phyloP scores from a whole-genome alignment of 129 eudicot species.

The Calendula officinalis region DNA sequence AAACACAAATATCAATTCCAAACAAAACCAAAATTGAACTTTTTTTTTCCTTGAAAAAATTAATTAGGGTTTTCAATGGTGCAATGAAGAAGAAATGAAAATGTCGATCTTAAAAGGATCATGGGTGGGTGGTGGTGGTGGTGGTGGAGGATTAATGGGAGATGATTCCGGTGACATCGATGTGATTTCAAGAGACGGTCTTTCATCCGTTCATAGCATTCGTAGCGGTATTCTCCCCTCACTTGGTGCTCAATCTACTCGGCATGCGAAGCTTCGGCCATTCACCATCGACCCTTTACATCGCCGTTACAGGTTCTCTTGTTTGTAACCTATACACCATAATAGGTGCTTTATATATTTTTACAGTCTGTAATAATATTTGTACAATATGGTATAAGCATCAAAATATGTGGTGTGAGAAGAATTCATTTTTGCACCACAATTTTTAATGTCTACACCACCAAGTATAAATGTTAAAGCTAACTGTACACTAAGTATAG shows the following conservation, averaged over 20 bases:
- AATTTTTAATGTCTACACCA: no score
- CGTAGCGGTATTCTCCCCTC: conserved; percentile 50
- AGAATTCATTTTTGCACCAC: no score
- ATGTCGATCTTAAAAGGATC: conserved; percentile 34
- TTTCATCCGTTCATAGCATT: conserved; percentile 45
- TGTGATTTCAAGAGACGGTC: conserved; percentile 25
- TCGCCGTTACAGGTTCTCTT: conserved; percentile 44
- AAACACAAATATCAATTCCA: background rate
- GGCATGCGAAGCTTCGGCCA: conserved; percentile 38
- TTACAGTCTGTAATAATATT: background rate
- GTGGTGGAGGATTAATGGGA: background rate
- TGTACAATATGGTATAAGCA: no score
- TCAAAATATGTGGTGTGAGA: no score
- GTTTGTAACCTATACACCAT: no score
- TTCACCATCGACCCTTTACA: conserved; percentile 52
- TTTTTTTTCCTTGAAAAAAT: background rate
- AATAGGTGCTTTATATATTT: background rate
- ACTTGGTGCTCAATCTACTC: conserved; percentile 50
- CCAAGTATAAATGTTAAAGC: no score
- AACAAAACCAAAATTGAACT: background rate
- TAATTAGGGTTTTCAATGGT: conserved; percentile 16
- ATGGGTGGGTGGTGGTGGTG: conserved; percentile 33
- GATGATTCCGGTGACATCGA: conserved; percentile 32
- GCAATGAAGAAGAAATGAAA: background rate
- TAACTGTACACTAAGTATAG: no score